Evolutionary conservation across 2,329 filamentous ascomycete genomes (phyloP).

Genomic region (Penicillium psychrosexuale): DNA sequence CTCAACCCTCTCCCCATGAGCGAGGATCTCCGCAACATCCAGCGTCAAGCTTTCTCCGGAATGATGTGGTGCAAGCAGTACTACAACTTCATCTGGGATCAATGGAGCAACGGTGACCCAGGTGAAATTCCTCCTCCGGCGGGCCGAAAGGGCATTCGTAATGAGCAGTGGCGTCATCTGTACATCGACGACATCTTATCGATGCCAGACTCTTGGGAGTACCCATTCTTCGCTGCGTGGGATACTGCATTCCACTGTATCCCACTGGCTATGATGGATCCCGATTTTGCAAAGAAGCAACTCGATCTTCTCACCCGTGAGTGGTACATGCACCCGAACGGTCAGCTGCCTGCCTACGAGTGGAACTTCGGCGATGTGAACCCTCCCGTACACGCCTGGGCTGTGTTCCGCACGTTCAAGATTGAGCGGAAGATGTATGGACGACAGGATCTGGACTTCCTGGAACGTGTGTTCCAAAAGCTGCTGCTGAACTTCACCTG

Average conservation of each 20-base stretch:
- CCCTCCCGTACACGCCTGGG: slow-evolving; percentile 93
- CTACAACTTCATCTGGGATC: slow-evolving; percentile 95
- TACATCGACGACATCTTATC: slow-evolving; percentile 92
- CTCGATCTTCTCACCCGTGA: slow-evolving; percentile 92
- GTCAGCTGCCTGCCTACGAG: slow-evolving; percentile 87
- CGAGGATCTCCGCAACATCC: slow-evolving; percentile 90
- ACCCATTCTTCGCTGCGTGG: slow-evolving; percentile 97
- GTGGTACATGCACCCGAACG: slow-evolving; percentile 99
- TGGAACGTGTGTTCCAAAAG: slow-evolving; percentile 96
- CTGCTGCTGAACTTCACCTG: slow-evolving; percentile 94
- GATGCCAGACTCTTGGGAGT: slow-evolving; percentile 99
- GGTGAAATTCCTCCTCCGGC: slow-evolving; percentile 81
- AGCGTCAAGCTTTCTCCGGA: slow-evolving; percentile 87
- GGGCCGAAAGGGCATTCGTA: slow-evolving; percentile 74
- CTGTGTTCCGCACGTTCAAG: slow-evolving; percentile 93
- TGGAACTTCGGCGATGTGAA: slow-evolving; percentile 99
- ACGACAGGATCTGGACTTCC: slow-evolving; percentile 87
- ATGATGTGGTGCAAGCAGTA: slow-evolving; percentile 99
- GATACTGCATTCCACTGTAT: slow-evolving; percentile 97
- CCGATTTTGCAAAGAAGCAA: slow-evolving; percentile 97
- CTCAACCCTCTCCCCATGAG: slow-evolving; percentile 91
- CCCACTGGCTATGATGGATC: slow-evolving; percentile 92
- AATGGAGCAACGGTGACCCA: slow-evolving; percentile 95
- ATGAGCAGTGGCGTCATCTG: slow-evolving; percentile 90
- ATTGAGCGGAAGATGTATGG: slow-evolving; percentile 98